A percentile compares a stretch with the other conserved stretches of the same genome.
Evolutionary conservation across 208 protist genomes (phyloP).

Genomic region (Leishmania aethiopica): DNA sequence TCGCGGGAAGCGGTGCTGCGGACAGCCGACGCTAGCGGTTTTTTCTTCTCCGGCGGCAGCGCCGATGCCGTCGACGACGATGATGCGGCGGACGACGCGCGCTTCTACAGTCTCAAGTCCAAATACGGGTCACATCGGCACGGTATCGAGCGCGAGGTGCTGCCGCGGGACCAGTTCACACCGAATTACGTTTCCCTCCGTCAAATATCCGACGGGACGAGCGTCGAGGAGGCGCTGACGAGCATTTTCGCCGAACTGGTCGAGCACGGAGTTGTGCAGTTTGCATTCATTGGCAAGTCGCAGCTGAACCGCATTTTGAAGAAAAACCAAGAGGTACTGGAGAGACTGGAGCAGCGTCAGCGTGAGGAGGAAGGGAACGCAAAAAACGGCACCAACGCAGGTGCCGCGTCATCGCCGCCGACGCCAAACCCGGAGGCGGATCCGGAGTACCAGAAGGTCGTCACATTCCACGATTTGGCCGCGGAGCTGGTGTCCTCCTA

Average conservation of each 20-base stretch:
- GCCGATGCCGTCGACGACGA: not conserved
- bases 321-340: constrained; percentile 6
- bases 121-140: constrained; percentile 6
- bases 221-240: constrained; percentile 23
- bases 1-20: constrained; percentile 20
- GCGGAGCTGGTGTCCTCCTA: constrained; percentile 19
- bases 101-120: constrained; percentile 25
- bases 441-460: constrained; percentile 24
- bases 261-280: constrained; percentile 21
- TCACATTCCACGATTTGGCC: constrained; percentile 23
- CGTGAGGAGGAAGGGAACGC: not conserved
- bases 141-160: constrained; percentile 25
- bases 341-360: constrained; percentile 4
- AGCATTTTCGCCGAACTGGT: constrained; percentile 22
- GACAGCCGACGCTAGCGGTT: constrained; percentile 5
- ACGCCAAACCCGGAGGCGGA: constrained; percentile 10
- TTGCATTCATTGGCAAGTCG: constrained; percentile 14
- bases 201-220: constrained; percentile 7
- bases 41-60: not conserved
- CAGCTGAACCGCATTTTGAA: constrained; percentile 16
- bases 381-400: not conserved
- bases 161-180: constrained; percentile 21
- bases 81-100: constrained; percentile 1
- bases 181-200: constrained; percentile 19
- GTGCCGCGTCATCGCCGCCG: not conserved